These are phyloP conservation scores for Arthrobotrys iridis DNA, from an alignment of 2,329 filamentous ascomycete species.

Conservation along the genomic window DNA sequence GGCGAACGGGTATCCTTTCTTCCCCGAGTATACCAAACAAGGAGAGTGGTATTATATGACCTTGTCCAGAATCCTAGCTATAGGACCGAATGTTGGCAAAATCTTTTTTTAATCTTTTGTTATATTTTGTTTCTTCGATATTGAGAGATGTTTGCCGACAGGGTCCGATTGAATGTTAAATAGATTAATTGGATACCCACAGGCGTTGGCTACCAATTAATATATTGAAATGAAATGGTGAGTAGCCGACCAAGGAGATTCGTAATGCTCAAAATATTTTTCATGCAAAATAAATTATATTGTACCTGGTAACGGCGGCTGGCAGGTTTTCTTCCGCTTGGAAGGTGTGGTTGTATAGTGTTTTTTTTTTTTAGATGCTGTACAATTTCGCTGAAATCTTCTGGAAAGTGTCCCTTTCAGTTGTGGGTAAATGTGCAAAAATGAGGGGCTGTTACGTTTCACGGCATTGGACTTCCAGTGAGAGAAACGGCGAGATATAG, in stretches of 20 bases:
- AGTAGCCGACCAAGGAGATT: constrained; percentile 14
- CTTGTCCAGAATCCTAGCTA: constrained; percentile 31
- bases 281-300: constrained; percentile 20
- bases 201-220: constrained; percentile 30
- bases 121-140: constrained; percentile 12
- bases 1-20: neutral
- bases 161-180: constrained; percentile 47
- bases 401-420: constrained; percentile 9
- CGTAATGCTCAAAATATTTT: constrained; percentile 7
- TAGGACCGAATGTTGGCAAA: neutral
- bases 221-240: constrained; percentile 42
- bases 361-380: neutral
- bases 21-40: constrained; percentile 5
- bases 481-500: constrained; percentile 11
- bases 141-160: constrained; percentile 25
- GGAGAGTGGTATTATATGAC: constrained; percentile 10
- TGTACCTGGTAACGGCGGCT: constrained; percentile 2
- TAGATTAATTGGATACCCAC: constrained; percentile 36
- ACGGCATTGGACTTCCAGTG: constrained; percentile 34
- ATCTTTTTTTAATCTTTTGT: neutral
- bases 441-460: constrained; percentile 54
- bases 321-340: neutral
- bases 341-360: constrained; percentile 29
- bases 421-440: constrained; percentile 16
- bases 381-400: constrained; percentile 13